Evolutionary conservation across 208 protist species (phyloP), one percentile per base, ranked within the genome.

Genomic region (Acanthamoeba triangularis): DNA sequence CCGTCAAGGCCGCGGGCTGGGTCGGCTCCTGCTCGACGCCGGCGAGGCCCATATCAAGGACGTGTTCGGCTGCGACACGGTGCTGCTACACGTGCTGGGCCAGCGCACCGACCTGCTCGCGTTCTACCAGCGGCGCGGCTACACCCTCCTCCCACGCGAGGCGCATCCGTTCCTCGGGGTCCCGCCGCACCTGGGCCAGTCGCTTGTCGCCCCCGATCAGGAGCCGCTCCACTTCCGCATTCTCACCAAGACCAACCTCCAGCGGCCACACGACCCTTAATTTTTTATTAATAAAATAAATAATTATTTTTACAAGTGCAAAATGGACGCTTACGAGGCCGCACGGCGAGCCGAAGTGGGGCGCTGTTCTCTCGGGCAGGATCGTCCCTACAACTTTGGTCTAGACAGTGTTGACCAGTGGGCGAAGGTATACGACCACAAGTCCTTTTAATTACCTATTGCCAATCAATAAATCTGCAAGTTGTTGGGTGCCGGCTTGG

Each of bases 171-270:
- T 52, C 33, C 72, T 80, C 37, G 41, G 37, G n/a, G 59, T 87
- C 47, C 78, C 37, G 41, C 28, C 41, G 11, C 78, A 87, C n/a
- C 78, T 87, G n/a, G 78, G 78, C 47, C 18, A 87, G 47, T 61
- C 78, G 1, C 30, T 87, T 3, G 47, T 87, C 35, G 78, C 47
- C 20, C 49, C 78, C 16, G 47, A 61, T 8, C 35, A 80, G 72
- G 69, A 78, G 35, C 69, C 69, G 16, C 78, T 87, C 2, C 49
- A 87, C 49, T 87, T 87, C 25, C 78, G 78, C 78, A 52, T 87
- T 28, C 78, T 87, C 78, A 61, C 49, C 37, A 87, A 87, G 78
- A 84, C 67, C 56, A n/a, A n/a, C n/a, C n/a, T n/a, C n/a, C n/a
- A n/a, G n/a, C n/a, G n/a, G n/a, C n/a, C n/a, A n/a, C n/a, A n/a